These are phyloP conservation scores for Aureobasidium leucospermi DNA, from an alignment of 2,329 filamentous ascomycete species.

Conservation along the genomic window DNA sequence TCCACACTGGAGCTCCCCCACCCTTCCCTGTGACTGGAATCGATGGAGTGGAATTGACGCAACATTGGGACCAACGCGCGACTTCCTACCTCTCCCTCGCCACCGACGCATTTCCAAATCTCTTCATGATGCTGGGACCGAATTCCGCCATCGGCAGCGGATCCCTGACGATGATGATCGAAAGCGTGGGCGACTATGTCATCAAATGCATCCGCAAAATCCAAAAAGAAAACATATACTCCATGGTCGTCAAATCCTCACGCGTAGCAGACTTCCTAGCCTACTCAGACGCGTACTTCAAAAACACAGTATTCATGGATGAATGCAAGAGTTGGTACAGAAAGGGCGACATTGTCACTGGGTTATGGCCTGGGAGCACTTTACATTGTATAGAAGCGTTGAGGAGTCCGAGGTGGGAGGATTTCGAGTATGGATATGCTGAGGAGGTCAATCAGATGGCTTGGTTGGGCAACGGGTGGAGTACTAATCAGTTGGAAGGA, in stretches of 20 bases:
- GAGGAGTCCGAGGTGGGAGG: constrained; percentile 38
- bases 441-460: constrained; percentile 28
- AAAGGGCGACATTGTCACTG: constrained; percentile 23
- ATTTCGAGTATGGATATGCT: constrained; percentile 37
- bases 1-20: constrained; percentile 32
- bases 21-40: constrained; percentile 32
- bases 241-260: constrained; percentile 38
- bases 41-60: constrained; percentile 24
- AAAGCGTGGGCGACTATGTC: constrained; percentile 31
- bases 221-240: constrained; percentile 33
- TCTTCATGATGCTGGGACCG: constrained; percentile 37
- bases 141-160: constrained; percentile 36
- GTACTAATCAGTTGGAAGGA: constrained; percentile 27
- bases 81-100: constrained; percentile 18
- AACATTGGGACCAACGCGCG: constrained; percentile 30
- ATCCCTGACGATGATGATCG: constrained; percentile 35
- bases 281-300: constrained; percentile 39
- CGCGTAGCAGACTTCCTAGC: constrained; percentile 45
- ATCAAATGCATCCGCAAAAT: constrained; percentile 18
- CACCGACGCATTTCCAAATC: constrained; percentile 27
- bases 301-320: constrained; percentile 39
- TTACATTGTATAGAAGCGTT: constrained; percentile 45
- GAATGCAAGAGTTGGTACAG: constrained; percentile 41
- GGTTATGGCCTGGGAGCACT: constrained; percentile 39
- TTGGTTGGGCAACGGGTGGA: constrained; percentile 34